A percentile compares a stretch with the other conserved stretches of the same genome.
phyloP scores from a whole-genome alignment of 164 flowering plant species.

The Vitis rotundifolia region DNA sequence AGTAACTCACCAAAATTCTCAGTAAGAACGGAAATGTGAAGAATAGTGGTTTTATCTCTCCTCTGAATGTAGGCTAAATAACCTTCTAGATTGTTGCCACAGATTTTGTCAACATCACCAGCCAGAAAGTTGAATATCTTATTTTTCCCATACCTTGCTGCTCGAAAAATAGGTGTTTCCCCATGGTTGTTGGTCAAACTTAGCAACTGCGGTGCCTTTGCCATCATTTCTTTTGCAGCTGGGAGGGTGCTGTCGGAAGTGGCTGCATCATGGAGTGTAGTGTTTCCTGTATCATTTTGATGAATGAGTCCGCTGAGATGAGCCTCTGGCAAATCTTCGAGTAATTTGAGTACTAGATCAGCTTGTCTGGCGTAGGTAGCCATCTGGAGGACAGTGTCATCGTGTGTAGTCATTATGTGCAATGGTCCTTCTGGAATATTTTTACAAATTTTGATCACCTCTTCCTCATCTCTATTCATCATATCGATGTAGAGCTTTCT shows the following conservation, averaged over 20 bases:
- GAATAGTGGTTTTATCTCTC: not conserved
- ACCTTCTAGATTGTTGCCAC: not conserved
- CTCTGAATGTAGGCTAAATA: not conserved
- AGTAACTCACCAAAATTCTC: conserved; percentile 4
- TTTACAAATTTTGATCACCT: conserved; percentile 1
- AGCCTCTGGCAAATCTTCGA: conserved; percentile 2
- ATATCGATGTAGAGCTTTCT: conserved; percentile 1
- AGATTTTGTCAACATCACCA: not conserved
- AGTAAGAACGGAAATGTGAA: conserved; percentile 3
- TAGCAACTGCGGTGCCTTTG: not conserved
- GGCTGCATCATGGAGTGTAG: conserved; percentile 13
- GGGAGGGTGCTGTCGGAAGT: not conserved
- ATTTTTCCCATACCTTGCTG: too few species aligned
- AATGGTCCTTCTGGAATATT: not conserved
- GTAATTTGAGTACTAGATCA: not conserved
- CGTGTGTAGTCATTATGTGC: not conserved
- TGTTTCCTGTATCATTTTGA: conserved; percentile 9
- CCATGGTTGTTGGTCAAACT: too few species aligned
- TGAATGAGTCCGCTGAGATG: not conserved
- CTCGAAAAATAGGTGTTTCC: too few species aligned
- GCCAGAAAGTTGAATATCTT: too few species aligned
- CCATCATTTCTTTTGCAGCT: too few species aligned
- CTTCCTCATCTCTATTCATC: not conserved
- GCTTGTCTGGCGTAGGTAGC: conserved; percentile 2
- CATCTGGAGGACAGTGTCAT: conserved; percentile 15